Evolutionary conservation across 441 rosid genomes (phyloP).

Genomic region (Capsella rubella): DNA sequence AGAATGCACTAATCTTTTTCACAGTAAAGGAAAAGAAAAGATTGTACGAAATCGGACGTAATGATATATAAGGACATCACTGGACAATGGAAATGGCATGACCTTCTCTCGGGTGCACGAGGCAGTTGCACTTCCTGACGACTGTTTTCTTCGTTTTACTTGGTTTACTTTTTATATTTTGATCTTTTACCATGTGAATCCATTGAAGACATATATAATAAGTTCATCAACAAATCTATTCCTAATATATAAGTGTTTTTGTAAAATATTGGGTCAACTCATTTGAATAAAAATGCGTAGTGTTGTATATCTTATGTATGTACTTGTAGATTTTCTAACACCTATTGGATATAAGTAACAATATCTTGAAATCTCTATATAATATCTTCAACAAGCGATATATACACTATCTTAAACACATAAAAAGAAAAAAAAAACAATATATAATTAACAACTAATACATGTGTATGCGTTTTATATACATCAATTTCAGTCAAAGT

Average conservation of each 20-base stretch:
- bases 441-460: not conserved
- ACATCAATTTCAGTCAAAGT: not conserved
- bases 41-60: conserved; percentile 32
- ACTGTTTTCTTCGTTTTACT: conserved; percentile 20
- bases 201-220: not conserved
- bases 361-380: conserved; percentile 3
- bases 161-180: not conserved
- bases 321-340: not conserved
- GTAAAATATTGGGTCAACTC: not conserved
- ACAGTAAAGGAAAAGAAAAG: conserved; percentile 7
- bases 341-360: conserved; percentile 9
- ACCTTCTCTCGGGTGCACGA: conserved; percentile 30
- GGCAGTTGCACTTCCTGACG: conserved; percentile 41
- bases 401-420: not conserved
- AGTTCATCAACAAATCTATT: not conserved
- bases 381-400: not conserved
- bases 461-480: not conserved
- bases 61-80: not conserved
- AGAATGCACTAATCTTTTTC: not conserved
- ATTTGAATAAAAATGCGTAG: not conserved
- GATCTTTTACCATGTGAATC: not conserved
- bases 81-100: conserved; percentile 33
- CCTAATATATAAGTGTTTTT: not conserved
- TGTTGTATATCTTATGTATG: not conserved
- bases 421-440: too few species aligned